Evolutionary conservation across 225 moss, liverwort and hornwort genomes (phyloP).

Genomic region (Pleurozium schreberi): DNA sequence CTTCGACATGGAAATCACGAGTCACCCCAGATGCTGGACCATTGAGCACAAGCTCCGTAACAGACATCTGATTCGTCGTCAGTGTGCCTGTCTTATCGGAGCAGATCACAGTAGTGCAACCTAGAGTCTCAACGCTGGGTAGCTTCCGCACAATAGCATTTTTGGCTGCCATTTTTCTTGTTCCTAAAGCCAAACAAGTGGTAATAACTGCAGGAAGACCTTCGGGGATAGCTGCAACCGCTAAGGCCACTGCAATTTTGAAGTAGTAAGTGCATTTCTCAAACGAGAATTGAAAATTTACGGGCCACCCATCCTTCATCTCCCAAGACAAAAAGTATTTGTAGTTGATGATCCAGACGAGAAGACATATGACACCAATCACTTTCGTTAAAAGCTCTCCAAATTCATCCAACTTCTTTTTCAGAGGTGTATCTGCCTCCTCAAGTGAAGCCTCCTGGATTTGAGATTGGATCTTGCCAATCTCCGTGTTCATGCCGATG

Average conservation of each 20-base stretch:
- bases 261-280: conserved; percentile 98
- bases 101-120: conserved; percentile 93
- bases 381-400: conserved; percentile 80
- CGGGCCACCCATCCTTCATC: conserved; percentile 43
- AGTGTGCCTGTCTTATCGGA: conserved; percentile 96
- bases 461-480: conserved; percentile 92
- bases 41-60: conserved; percentile 69
- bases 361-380: conserved; percentile 79
- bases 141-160: conserved; percentile 96
- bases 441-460: conserved; percentile 90
- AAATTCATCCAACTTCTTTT: conserved; percentile 90
- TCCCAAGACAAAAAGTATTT: conserved; percentile 93
- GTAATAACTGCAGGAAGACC: conserved; percentile 94
- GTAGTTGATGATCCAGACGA: conserved; percentile 97
- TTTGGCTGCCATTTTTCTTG: conserved; percentile 91
- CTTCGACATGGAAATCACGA: conserved; percentile 75
- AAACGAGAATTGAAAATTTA: conserved; percentile 65
- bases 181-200: conserved; percentile 87
- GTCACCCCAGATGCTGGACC: conserved; percentile 49
- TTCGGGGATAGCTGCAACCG: conserved; percentile 95
- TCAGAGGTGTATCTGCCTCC: conserved; percentile 83
- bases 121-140: conserved; percentile 86
- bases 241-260: conserved; percentile 93
- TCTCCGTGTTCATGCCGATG: conserved; percentile 92
- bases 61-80: conserved; percentile 98